Evolutionary conservation across 2,329 filamentous ascomycete species (phyloP), one percentile per base, ranked within the genome.

Genomic region (Neocucurbitaria cava): DNA sequence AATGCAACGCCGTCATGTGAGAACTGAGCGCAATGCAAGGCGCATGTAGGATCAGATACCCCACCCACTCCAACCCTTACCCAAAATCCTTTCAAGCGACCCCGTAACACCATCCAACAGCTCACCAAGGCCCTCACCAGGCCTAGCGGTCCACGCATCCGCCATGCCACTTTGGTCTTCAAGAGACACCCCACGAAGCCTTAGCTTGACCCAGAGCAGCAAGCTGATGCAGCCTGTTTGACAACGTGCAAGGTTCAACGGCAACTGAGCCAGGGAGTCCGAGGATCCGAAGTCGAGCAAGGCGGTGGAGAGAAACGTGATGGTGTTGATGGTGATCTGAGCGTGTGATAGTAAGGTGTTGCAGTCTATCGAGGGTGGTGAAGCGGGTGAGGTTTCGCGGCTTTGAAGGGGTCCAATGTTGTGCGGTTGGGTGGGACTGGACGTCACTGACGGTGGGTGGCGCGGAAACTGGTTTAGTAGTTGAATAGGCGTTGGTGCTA

Each of bases 171-270:
- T 62, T 4, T 56, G 57, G 3, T 55, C 58, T 2, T 70, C 66
- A 0, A 62, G 36, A 13, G 59, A 23, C 1, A 59, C 59, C 35
- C 61, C 65, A 15, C 65, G 66, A 1, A 75, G 49, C 2, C 64
- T 58, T 43, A 71, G 65, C 48, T 74, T 74, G 1, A 68, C 63
- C 72, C 72, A 76, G 6, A 68, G 65, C 11, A 74, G 58, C 21
- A 74, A 43, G 17, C 67, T 70, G 6, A 50, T 55, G 24, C 69
- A 71, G 35, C 73, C 72, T 3, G 61, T 60, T 44, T 73, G 68
- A 52, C 68, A 70, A 15, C 66, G 58, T 1, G 43, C 39, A 6
- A 70, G 35, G 24, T 71, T 61, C 3, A 52, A 45, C n/a, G 62
- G 62, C 56, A 58, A 61, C 8, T 65, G 62, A 0, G 56, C 44